phyloP scores from a whole-genome alignment of 371 early-diverging fungal species.

The Mortierella sp. region DNA sequence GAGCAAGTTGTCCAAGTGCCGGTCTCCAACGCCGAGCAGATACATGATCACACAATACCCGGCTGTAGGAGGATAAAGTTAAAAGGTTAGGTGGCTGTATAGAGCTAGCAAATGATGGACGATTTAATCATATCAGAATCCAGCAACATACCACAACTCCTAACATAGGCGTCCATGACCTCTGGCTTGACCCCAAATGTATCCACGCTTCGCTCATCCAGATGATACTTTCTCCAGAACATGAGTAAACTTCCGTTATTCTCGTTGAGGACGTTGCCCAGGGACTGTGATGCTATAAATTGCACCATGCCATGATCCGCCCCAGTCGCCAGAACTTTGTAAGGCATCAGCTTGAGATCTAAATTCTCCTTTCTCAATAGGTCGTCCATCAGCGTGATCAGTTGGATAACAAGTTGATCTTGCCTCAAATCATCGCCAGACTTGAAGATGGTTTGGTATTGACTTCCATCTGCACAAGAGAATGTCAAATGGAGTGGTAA shows the following conservation, averaged over 20 bases:
- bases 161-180: constrained; percentile 95
- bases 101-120: background rate
- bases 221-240: constrained; percentile 80
- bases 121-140: background rate
- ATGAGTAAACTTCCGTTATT: constrained; percentile 85
- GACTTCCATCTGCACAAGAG: constrained; percentile 77
- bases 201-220: constrained; percentile 69
- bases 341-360: constrained; percentile 92
- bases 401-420: constrained; percentile 97
- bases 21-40: constrained; percentile 98
- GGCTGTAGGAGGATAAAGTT: constrained; percentile 61
- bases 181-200: constrained; percentile 78
- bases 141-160: constrained; percentile 84
- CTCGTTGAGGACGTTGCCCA: constrained; percentile 92
- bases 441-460: constrained; percentile 95
- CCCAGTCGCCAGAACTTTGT: constrained; percentile 95
- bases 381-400: constrained; percentile 96
- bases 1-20: constrained; percentile 97
- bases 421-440: constrained; percentile 97
- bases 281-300: constrained; percentile 86
- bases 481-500: constrained; percentile 90
- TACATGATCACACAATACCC: constrained; percentile 99
- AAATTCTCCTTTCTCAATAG: constrained; percentile 93
- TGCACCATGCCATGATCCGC: constrained; percentile 93
- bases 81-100: background rate